A percentile compares a stretch with the other conserved stretches of the same genome.
phyloP scores from a whole-genome alignment of 805 yeast genomes.

The Yarrowia phangngaensis region DNA sequence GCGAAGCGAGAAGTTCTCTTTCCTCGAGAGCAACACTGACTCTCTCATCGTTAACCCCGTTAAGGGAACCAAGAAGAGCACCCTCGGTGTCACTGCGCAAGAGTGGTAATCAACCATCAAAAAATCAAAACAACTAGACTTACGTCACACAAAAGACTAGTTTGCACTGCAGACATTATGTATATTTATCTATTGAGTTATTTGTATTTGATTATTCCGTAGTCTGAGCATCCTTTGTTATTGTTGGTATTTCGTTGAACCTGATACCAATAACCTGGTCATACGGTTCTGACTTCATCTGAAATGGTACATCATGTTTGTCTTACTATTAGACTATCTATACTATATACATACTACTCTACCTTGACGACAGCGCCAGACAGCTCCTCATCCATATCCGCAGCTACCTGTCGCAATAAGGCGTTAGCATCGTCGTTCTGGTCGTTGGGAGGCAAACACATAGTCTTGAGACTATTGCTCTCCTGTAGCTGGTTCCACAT shows the following conservation, averaged over 20 bases:
- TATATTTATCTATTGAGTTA: slow-evolving; percentile 16
- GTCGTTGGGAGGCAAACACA: slow-evolving; percentile 35
- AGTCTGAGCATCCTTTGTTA: no score
- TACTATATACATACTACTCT: background rate
- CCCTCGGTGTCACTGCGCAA: slow-evolving; percentile 28
- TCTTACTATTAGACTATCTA: no score
- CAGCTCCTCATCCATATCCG: slow-evolving; percentile 18
- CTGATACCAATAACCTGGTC: no score
- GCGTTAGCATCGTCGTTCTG: slow-evolving; percentile 36
- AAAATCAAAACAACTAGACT: no score
- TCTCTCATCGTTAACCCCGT: slow-evolving; percentile 55
- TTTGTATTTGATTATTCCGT: no score
- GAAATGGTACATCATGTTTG: no score
- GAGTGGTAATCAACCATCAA: slow-evolving; percentile 28
- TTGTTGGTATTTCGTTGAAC: no score
- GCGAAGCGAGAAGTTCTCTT: slow-evolving; percentile 78
- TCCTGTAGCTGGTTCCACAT: slow-evolving; percentile 43
- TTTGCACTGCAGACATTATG: no score
- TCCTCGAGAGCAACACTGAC: slow-evolving; percentile 82
- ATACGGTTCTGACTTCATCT: no score
- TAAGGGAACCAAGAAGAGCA: slow-evolving; percentile 29
- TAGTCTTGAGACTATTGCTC: slow-evolving; percentile 36
- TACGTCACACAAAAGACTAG: no score
- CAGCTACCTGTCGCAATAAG: background rate
- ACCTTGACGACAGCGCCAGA: slow-evolving; percentile 15